Evolutionary conservation across 164 flowering plant species (phyloP).

Genomic region (Pachysandra terminalis): DNA sequence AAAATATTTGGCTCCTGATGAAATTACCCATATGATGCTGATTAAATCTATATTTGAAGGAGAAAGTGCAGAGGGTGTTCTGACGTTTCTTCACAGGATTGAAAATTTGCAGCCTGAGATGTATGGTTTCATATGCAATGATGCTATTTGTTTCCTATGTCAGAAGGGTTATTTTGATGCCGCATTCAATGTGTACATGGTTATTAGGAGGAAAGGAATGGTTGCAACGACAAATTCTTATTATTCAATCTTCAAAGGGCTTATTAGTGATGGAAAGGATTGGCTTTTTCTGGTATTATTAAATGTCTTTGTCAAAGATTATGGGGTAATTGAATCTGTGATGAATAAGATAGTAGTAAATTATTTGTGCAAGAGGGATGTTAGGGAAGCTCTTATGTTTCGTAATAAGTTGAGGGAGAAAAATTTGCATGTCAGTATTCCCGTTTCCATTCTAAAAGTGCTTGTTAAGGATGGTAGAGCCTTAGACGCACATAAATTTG

Average conservation of each 20-base stretch:
- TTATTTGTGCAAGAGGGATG: conserved; percentile 49
- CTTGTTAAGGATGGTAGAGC: conserved; percentile 49
- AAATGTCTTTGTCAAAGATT: conserved; percentile 44
- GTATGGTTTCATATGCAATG: conserved; percentile 31
- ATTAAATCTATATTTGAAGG: conserved; percentile 32
- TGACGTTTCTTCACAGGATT: conserved; percentile 36
- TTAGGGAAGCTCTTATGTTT: conserved; percentile 35
- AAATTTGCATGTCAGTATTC: conserved; percentile 21
- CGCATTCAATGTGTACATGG: conserved; percentile 38
- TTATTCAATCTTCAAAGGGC: conserved; percentile 38
- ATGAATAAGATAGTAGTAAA: conserved; percentile 33
- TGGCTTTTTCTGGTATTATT: conserved; percentile 31
- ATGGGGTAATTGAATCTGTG: conserved; percentile 41
- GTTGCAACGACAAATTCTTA: conserved; percentile 33
- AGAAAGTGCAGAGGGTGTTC: conserved; percentile 42
- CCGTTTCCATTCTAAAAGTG: conserved; percentile 32
- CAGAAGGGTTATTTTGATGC: conserved; percentile 36
- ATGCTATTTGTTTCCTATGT: conserved; percentile 49
- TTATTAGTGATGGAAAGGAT: conserved; percentile 29
- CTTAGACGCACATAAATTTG: conserved; percentile 61
- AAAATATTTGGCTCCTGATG: conserved; percentile 40
- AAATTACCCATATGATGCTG: conserved; percentile 29
- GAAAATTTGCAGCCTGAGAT: conserved; percentile 25
- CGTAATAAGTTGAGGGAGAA: conserved; percentile 30
- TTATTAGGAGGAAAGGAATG: conserved; percentile 40